These are phyloP conservation scores for Stephania cephalantha DNA, from an alignment of 164 flowering plant genomes.

Conservation along the genomic window DNA sequence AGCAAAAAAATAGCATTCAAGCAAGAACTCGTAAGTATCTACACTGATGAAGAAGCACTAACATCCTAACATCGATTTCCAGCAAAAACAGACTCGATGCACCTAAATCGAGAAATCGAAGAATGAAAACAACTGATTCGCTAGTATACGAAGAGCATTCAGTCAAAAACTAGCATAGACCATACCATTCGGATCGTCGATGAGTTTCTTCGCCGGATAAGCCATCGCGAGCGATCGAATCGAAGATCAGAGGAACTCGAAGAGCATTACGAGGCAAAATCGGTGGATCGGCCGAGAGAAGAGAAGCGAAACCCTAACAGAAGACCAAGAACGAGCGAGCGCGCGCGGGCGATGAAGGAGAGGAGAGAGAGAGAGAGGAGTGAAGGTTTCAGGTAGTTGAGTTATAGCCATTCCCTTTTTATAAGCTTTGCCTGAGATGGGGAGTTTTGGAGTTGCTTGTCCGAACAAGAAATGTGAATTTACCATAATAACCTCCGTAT, in stretches of 20 bases:
- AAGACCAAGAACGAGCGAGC: background rate
- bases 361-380: slow-evolving; percentile 7
- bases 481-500: background rate
- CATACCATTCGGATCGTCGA: slow-evolving; percentile 71
- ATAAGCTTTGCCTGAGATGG: slow-evolving; percentile 14
- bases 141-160: background rate
- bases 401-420: slow-evolving; percentile 5
- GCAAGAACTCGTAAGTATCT: background rate
- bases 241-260: background rate
- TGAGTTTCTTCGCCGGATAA: slow-evolving; percentile 63
- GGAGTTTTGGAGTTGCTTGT: slow-evolving; percentile 16
- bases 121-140: background rate
- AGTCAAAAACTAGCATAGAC: background rate
- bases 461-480: slow-evolving; percentile 4
- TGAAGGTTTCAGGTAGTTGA: background rate
- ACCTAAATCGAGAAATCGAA: background rate
- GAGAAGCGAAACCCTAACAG: slow-evolving; percentile 9
- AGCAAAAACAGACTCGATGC: background rate
- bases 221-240: slow-evolving; percentile 33
- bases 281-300: background rate
- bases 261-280: slow-evolving; percentile 10
- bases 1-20: too few relatives aligned
- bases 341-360: too few relatives aligned
- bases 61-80: too few relatives aligned
- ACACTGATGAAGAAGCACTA: background rate